Percentiles rank a stretch among this genome's conserved stretches.
These are phyloP conservation scores for Geotrichum phurueaensis DNA, from an alignment of 1,139 yeast species.

Conservation along the genomic window DNA sequence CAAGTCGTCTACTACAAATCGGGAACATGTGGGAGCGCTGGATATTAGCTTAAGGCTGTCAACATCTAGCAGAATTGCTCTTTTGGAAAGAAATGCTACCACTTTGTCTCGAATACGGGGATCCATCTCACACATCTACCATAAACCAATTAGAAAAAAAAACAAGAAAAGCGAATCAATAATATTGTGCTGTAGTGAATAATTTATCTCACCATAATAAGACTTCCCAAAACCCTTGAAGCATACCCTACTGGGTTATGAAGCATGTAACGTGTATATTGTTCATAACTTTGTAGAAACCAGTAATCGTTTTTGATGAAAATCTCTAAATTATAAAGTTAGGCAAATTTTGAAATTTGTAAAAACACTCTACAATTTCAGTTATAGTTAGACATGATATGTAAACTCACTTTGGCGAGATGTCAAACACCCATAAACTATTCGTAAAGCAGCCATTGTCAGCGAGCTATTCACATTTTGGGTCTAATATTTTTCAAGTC, in stretches of 20 bases:
- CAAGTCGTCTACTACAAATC: slow-evolving; percentile 1
- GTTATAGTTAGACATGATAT: too few species aligned
- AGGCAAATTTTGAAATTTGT: neutral
- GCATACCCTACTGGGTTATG: slow-evolving; percentile 4
- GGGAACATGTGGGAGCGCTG: neutral
- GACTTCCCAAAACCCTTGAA: slow-evolving; percentile 1
- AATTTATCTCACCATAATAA: slow-evolving; percentile 5
- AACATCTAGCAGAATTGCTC: neutral
- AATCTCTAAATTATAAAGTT: neutral
- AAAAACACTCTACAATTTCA: too few species aligned
- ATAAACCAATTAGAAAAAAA: neutral
- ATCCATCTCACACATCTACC: slow-evolving; percentile 8
- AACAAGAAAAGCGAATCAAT: neutral
- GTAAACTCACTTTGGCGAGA: neutral
- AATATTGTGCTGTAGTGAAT: neutral
- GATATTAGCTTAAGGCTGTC: neutral
- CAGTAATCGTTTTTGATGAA: slow-evolving; percentile 4
- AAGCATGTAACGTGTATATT: neutral
- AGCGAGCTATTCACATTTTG: neutral
- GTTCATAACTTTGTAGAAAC: neutral
- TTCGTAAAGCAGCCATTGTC: neutral
- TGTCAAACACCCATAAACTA: neutral
- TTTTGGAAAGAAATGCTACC: neutral
- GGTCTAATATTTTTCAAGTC: neutral
- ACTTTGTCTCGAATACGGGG: neutral